phyloP scores from a whole-genome alignment of 257 asterid genomes.

The Mitragyna speciosa region DNA sequence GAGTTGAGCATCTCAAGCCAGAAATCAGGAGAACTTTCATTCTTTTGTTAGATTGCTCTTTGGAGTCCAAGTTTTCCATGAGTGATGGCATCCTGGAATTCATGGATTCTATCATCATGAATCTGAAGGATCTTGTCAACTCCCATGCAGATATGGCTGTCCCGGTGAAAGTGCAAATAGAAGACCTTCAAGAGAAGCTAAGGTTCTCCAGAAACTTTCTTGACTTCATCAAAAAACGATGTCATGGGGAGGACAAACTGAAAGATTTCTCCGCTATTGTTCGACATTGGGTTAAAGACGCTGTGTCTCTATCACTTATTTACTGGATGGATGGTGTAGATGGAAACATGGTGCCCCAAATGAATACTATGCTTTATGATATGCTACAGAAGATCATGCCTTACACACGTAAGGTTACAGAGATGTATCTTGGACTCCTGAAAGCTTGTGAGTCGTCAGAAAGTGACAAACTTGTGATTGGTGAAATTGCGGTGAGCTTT shows the following conservation, averaged over 20 bases:
- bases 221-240: not conserved
- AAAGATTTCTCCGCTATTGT: not conserved
- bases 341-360: not conserved
- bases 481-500: not conserved
- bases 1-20: not conserved
- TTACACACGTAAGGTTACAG: not conserved
- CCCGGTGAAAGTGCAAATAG: not conserved
- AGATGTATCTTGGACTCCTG: not conserved
- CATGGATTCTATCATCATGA: not conserved
- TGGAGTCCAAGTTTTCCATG: not conserved
- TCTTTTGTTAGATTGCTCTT: not conserved
- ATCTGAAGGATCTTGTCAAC: not conserved
- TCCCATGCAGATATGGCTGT: not conserved
- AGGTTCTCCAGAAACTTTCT: not conserved
- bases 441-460: not conserved
- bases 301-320: not conserved
- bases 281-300: not conserved
- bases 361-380: not conserved
- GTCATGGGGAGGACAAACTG: not conserved
- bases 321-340: not conserved
- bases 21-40: not conserved
- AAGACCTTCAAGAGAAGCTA: not conserved
- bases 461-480: not conserved
- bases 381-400: not conserved
- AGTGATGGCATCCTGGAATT: not conserved